Conservation (phyloP, 257 asterid species). For the Plantago ovata region DNA sequence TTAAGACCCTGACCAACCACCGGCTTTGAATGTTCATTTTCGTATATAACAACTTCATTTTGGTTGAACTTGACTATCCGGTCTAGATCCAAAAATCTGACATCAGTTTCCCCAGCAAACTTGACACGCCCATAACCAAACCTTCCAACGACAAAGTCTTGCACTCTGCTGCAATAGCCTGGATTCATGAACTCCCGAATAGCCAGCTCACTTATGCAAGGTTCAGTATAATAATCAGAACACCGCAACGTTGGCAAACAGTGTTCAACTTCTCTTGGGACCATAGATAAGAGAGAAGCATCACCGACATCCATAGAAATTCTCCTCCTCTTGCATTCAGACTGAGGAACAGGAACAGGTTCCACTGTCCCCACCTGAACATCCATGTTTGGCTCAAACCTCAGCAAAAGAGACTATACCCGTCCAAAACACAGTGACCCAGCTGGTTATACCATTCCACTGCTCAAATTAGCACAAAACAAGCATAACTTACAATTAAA, state of each 20-base stretch:
- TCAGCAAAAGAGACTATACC: slow-evolving; percentile 17
- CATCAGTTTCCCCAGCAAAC: slow-evolving; percentile 76
- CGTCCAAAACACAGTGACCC: slow-evolving; percentile 9
- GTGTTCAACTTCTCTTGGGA: slow-evolving; percentile 27
- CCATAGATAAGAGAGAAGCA: slow-evolving; percentile 26
- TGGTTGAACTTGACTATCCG: slow-evolving; percentile 53
- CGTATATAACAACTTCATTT: slow-evolving; percentile 68
- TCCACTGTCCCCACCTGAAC: slow-evolving; percentile 29
- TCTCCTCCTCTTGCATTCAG: slow-evolving; percentile 62
- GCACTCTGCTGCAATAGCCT: slow-evolving; percentile 77
- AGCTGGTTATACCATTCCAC: slow-evolving; percentile 20
- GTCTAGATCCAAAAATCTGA: slow-evolving; percentile 78
- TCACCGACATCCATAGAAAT: slow-evolving; percentile 37
- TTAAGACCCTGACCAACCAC: slow-evolving; percentile 73
- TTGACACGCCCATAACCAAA: slow-evolving; percentile 63
- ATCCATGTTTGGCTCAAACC: slow-evolving; percentile 37
- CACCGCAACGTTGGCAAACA: slow-evolving; percentile 50
- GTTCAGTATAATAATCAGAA: slow-evolving; percentile 69
- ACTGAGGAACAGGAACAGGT: slow-evolving; percentile 28
- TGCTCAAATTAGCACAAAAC: slow-evolving; percentile 21
- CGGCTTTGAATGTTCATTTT: slow-evolving; percentile 74
- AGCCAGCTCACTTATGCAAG: slow-evolving; percentile 75
- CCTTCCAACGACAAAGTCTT: slow-evolving; percentile 75
- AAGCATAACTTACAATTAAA: neutral
- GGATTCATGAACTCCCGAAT: slow-evolving; percentile 48